A percentile compares a stretch with the other conserved stretches of the same genome.
These are phyloP conservation scores for Curvularia sp. DNA, from an alignment of 2,329 filamentous ascomycete species.

Conservation along the genomic window DNA sequence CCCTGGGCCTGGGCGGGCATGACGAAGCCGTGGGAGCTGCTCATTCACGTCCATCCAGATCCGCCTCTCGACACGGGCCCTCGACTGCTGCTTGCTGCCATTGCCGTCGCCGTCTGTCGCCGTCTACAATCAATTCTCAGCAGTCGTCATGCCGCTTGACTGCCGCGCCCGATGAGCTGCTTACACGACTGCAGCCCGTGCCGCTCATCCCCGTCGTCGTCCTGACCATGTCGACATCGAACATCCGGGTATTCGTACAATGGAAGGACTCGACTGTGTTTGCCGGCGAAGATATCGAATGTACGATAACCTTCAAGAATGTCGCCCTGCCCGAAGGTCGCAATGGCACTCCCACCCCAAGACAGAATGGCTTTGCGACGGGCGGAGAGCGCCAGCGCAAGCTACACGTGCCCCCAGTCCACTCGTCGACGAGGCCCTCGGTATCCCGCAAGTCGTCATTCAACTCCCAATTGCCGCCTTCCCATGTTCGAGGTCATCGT, in stretches of 20 bases:
- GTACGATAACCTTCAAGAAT: conserved; percentile 96
- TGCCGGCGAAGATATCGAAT: conserved; percentile 93
- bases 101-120: conserved; percentile 3
- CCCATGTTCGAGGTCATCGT: conserved; percentile 65
- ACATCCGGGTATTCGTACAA: conserved; percentile 93
- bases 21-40: conserved; percentile 14
- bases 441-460: conserved; percentile 49
- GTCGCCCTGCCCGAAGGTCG: conserved; percentile 62
- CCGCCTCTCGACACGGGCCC: conserved; percentile 6
- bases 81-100: conserved; percentile 13
- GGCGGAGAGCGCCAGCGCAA: conserved; percentile 51
- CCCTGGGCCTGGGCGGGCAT: conserved; percentile 11
- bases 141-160: conserved; percentile 40
- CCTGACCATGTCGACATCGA: conserved; percentile 54
- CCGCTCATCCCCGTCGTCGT: conserved; percentile 25
- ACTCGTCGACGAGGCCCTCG: conserved; percentile 47
- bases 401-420: conserved; percentile 48
- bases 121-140: conserved; percentile 15
- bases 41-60: conserved; percentile 1
- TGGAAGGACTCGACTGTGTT: conserved; percentile 96
- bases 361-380: conserved; percentile 47
- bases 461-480: conserved; percentile 39
- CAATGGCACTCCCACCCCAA: conserved; percentile 42
- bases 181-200: conserved; percentile 36
- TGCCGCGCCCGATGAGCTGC: conserved; percentile 44